Percentiles rank a stretch among this genome's conserved stretches.
These are phyloP conservation scores for Paramecium sonneborni DNA, from an alignment of 73 alveolate genomes.

Conservation along the genomic window DNA sequence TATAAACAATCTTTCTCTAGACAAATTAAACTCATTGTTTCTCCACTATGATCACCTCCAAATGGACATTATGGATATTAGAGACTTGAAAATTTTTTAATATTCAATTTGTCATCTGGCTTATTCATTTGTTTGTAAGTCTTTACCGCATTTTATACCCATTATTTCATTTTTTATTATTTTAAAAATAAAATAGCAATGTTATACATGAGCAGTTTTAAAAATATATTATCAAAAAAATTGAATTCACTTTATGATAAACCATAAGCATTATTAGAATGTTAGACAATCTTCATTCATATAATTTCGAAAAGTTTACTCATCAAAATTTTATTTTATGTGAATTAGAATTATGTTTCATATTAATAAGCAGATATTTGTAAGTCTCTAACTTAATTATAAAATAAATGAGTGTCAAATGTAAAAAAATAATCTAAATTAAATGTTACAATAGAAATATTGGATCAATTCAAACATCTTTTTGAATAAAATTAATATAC, in stretches of 20 bases:
- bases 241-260: too few species aligned
- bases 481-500: background rate
- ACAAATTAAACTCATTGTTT: conserved; percentile 35
- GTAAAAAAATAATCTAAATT: too few species aligned
- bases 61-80: conserved; percentile 7
- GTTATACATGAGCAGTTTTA: background rate
- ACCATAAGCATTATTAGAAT: too few species aligned
- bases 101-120: background rate
- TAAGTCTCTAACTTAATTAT: too few species aligned
- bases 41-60: conserved; percentile 46
- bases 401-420: too few species aligned
- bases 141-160: background rate
- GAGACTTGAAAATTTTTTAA: background rate
- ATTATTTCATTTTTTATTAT: conserved; percentile 13
- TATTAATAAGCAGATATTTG: too few species aligned
- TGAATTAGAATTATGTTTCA: background rate
- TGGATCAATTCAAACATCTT: background rate
- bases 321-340: background rate
- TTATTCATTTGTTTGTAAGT: background rate
- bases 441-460: too few species aligned
- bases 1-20: conserved; percentile 26
- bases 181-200: background rate
- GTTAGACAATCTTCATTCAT: background rate
- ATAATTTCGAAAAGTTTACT: background rate
- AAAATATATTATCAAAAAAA: too few species aligned